Evolutionary conservation across 805 yeast species (phyloP).

Genomic region (baker's yeast (Saccharomyces cerevisiae)): DNA sequence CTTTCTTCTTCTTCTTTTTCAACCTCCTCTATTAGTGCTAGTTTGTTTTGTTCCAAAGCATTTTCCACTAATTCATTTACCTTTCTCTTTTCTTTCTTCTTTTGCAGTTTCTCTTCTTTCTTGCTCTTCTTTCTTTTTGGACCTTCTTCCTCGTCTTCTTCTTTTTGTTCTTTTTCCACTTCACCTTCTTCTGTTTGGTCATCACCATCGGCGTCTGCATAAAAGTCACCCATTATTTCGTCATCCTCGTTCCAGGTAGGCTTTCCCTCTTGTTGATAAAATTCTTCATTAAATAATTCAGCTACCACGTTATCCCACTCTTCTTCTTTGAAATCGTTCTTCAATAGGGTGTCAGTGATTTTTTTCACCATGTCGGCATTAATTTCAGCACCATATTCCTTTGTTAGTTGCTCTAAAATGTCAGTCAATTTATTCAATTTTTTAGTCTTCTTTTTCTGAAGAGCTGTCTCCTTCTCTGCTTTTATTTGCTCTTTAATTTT

Average conservation of each 20-base stretch:
- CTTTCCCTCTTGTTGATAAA: conserved; percentile 51
- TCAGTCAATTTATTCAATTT: conserved; percentile 74
- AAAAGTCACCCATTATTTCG: conserved; percentile 40
- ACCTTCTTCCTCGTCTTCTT: conserved; percentile 17
- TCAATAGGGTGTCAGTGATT: conserved; percentile 67
- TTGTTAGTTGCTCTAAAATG: conserved; percentile 39
- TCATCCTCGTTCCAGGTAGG: conserved; percentile 64
- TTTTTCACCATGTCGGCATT: conserved; percentile 55
- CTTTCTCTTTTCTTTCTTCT: conserved; percentile 54
- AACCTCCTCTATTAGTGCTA: conserved; percentile 59
- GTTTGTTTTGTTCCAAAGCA: conserved; percentile 66
- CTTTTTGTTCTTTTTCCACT: conserved; percentile 15
- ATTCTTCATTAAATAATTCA: conserved; percentile 78
- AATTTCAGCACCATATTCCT: conserved; percentile 37
- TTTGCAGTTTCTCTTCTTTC: conserved; percentile 45
- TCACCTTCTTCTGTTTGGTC: conserved; percentile 33
- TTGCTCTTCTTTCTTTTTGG: conserved; percentile 39
- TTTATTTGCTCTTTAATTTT: conserved; percentile 46
- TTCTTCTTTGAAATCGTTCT: conserved; percentile 80
- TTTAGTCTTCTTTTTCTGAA: conserved; percentile 63
- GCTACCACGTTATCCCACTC: conserved; percentile 89
- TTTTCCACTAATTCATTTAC: conserved; percentile 63
- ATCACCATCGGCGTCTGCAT: conserved; percentile 36
- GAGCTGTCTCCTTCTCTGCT: conserved; percentile 46
- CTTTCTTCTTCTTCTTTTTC: conserved; percentile 45